These are phyloP conservation scores for Paecilomyces sp. DNA, from an alignment of 2,329 filamentous ascomycete species.

Conservation along the genomic window DNA sequence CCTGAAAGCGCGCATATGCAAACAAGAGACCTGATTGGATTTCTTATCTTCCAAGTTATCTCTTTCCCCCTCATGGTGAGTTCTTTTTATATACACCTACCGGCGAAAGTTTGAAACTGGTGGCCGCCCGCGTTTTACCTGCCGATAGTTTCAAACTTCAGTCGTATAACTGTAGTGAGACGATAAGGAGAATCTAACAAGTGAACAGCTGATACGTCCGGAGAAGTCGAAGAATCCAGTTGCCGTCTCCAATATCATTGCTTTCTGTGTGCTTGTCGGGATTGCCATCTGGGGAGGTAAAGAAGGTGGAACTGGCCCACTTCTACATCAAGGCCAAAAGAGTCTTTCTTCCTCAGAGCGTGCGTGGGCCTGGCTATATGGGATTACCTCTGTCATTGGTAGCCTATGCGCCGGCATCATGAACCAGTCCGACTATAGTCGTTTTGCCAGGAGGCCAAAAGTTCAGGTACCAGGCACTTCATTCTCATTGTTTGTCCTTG, in stretches of 20 bases:
- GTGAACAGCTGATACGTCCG: slow-evolving; percentile 3
- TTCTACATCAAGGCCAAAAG: not conserved
- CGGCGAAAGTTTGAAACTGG: too few species aligned
- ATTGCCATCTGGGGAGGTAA: slow-evolving; percentile 3
- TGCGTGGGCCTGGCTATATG: slow-evolving; percentile 18
- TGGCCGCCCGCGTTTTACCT: too few species aligned
- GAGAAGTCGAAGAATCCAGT: slow-evolving; percentile 4
- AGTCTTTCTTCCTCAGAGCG: not conserved
- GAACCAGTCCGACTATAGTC: slow-evolving; percentile 25
- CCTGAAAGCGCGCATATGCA: not conserved
- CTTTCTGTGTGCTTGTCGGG: slow-evolving; percentile 3
- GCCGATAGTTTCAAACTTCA: too few species aligned
- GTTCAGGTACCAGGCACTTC: slow-evolving; percentile 17
- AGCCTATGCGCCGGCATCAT: slow-evolving; percentile 22
- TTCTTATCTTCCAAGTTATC: not conserved
- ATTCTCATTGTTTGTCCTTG: slow-evolving; percentile 15
- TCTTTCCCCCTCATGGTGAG: not conserved
- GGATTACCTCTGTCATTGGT: slow-evolving; percentile 24
- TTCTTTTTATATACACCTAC: not conserved
- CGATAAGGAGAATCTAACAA: not conserved
- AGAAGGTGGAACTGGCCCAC: not conserved
- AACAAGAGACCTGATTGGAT: not conserved
- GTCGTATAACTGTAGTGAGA: not conserved
- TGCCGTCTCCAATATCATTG: slow-evolving; percentile 2
- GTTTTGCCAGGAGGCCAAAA: slow-evolving; percentile 16